phyloP scores from a whole-genome alignment of 768 basidiomycete genomes.

The Mycena alexandri region DNA sequence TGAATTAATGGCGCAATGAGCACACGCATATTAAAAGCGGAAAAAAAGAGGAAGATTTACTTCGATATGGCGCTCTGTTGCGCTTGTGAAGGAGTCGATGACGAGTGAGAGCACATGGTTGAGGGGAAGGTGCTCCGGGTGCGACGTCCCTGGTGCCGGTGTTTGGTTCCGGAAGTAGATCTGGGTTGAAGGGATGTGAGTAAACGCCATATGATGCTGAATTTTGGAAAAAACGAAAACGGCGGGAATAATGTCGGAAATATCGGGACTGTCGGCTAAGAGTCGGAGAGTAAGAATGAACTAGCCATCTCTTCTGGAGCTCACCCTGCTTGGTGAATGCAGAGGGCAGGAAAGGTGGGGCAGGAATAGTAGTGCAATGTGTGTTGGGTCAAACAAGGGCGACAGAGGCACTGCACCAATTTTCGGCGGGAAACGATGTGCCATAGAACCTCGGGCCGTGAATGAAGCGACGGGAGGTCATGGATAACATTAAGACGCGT shows the following conservation, averaged over 20 bases:
- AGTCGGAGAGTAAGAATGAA: slow-evolving; percentile 18
- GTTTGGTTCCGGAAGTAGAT: slow-evolving; percentile 98
- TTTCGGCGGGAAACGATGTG: slow-evolving; percentile 52
- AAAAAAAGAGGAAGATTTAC: slow-evolving; percentile 53
- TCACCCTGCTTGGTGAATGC: no score
- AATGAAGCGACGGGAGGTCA: slow-evolving; percentile 35
- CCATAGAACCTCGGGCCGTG: slow-evolving; percentile 17
- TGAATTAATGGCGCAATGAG: slow-evolving; percentile 45
- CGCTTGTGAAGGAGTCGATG: slow-evolving; percentile 96
- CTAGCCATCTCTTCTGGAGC: neutral
- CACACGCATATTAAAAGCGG: neutral
- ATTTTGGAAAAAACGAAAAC: slow-evolving; percentile 27
- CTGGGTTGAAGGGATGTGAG: slow-evolving; percentile 61
- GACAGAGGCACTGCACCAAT: slow-evolving; percentile 51
- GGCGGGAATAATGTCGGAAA: slow-evolving; percentile 29
- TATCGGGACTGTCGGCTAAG: slow-evolving; percentile 19
- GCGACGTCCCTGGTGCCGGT: slow-evolving; percentile 75
- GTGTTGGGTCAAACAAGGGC: slow-evolving; percentile 11
- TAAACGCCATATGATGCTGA: slow-evolving; percentile 1
- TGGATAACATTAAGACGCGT: slow-evolving; percentile 23
- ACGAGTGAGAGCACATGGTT: slow-evolving; percentile 86
- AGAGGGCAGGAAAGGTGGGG: slow-evolving; percentile 29
- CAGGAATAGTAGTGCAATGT: slow-evolving; percentile 20
- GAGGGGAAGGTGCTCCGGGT: slow-evolving; percentile 87
- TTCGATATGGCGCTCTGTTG: slow-evolving; percentile 99